These are phyloP conservation scores for Alternaria triticimaculans DNA, from an alignment of 2,329 filamentous ascomycete genomes.

Conservation along the genomic window DNA sequence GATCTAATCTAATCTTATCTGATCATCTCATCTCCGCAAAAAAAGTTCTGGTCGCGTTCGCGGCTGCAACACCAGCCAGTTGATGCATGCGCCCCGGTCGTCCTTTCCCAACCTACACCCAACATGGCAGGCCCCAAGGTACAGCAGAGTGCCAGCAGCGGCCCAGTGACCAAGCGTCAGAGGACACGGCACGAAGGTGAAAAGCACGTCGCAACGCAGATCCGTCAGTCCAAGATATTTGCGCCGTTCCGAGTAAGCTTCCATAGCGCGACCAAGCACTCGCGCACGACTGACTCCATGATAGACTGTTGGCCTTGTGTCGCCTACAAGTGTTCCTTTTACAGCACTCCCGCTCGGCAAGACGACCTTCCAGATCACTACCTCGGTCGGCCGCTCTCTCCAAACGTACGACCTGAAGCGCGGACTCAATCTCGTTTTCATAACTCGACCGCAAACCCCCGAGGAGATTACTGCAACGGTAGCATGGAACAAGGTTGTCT, in stretches of 20 bases:
- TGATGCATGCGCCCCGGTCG: constrained; percentile 3
- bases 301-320: constrained; percentile 91
- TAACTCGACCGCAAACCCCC: constrained; percentile 89
- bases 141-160: constrained; percentile 51
- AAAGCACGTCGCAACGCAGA: constrained; percentile 50
- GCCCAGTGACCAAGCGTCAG: constrained; percentile 72
- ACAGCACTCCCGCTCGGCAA: constrained; percentile 88
- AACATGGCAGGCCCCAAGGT: constrained; percentile 58
- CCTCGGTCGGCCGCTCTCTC: constrained; percentile 85
- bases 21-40: constrained; percentile 29
- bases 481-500: constrained; percentile 85
- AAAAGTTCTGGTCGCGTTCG: constrained; percentile 17
- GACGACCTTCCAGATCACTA: constrained; percentile 96
- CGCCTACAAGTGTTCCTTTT: constrained; percentile 88
- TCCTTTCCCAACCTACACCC: neutral
- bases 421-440: constrained; percentile 90
- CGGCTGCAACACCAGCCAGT: constrained; percentile 13
- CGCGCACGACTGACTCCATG: constrained; percentile 11
- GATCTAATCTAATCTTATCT: constrained; percentile 31
- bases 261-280: neutral
- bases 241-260: constrained; percentile 83
- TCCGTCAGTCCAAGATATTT: constrained; percentile 77
- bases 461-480: constrained; percentile 82
- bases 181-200: constrained; percentile 41
- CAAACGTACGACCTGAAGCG: constrained; percentile 95